A percentile compares a stretch with the other conserved stretches of the same genome.
phyloP scores from a whole-genome alignment of 2,329 filamentous ascomycete genomes.

The Fusarium sp. region DNA sequence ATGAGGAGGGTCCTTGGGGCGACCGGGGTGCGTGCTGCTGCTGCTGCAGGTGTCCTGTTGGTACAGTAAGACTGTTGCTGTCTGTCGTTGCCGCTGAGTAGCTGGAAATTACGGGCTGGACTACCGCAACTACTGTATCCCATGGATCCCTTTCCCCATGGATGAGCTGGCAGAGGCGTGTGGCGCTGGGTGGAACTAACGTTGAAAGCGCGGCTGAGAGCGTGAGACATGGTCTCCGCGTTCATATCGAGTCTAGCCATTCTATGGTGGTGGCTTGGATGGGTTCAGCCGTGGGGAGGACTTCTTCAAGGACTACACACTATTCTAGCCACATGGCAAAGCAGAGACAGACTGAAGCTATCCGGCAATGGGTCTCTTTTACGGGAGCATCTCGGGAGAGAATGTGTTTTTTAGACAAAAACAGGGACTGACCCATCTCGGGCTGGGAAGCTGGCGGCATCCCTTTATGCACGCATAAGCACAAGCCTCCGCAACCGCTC shows the following conservation, averaged over 20 bases:
- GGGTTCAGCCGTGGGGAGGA: background rate
- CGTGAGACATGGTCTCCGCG: background rate
- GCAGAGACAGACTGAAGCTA: background rate
- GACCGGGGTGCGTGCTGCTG: background rate
- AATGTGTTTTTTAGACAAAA: background rate
- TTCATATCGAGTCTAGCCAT: background rate
- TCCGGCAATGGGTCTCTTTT: background rate
- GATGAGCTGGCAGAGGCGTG: background rate
- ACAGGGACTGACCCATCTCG: background rate
- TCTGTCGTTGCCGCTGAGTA: background rate
- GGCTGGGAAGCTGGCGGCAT: background rate
- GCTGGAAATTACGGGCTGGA: background rate
- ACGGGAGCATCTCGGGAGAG: background rate
- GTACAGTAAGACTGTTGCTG: background rate
- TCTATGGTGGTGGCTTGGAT: slow-evolving; percentile 3
- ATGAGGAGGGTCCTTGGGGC: background rate
- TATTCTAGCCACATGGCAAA: background rate
- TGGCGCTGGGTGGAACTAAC: background rate
- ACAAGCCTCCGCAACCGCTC: slow-evolving; percentile 15
- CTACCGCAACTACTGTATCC: background rate
- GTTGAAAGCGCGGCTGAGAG: background rate
- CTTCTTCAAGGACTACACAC: background rate
- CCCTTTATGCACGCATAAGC: slow-evolving; percentile 18
- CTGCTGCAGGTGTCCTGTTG: background rate
- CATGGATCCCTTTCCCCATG: background rate